These are phyloP conservation scores for Paradendryphiella salina DNA, from an alignment of 2,329 filamentous ascomycete species.

Conservation along the genomic window DNA sequence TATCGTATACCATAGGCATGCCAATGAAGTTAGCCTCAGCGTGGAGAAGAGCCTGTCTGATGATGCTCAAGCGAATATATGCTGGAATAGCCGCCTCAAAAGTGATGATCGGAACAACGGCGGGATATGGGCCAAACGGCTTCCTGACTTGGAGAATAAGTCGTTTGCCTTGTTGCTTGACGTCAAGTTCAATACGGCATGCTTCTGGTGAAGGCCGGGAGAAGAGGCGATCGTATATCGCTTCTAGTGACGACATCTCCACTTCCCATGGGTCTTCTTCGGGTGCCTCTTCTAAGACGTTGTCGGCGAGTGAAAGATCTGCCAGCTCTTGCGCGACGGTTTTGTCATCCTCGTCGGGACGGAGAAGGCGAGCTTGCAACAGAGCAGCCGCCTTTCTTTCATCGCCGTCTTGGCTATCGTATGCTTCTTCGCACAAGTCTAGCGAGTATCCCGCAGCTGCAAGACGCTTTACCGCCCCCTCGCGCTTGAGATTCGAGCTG, in stretches of 20 bases:
- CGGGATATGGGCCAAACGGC: constrained; percentile 71
- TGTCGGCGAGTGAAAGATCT: constrained; percentile 37
- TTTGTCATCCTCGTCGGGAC: constrained; percentile 38
- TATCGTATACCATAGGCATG: constrained; percentile 87
- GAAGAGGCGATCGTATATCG: constrained; percentile 74
- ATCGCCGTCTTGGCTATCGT: constrained; percentile 70
- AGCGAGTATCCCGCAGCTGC: constrained; percentile 80
- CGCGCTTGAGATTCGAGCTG: constrained; percentile 76
- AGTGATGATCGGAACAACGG: constrained; percentile 67
- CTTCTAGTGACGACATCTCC: constrained; percentile 79
- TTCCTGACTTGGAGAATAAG: constrained; percentile 68
- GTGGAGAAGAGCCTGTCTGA: constrained; percentile 74
- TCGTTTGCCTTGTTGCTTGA: constrained; percentile 50
- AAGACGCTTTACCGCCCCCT: constrained; percentile 80
- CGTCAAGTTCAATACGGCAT: constrained; percentile 71
- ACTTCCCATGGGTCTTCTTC: constrained; percentile 75
- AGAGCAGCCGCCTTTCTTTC: constrained; percentile 77
- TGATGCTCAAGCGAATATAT: constrained; percentile 88
- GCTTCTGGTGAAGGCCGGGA: constrained; percentile 61
- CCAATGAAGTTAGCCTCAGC: constrained; percentile 72
- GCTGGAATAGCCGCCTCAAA: constrained; percentile 74
- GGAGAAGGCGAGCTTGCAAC: constrained; percentile 72
- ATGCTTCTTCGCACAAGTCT: constrained; percentile 78
- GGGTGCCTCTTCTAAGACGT: constrained; percentile 46
- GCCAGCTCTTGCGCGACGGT: constrained; percentile 39